A percentile compares a stretch with the other conserved stretches of the same genome.
phyloP scores from a whole-genome alignment of 164 flowering plant species.

The Kalanchoe fedtschenkoi region DNA sequence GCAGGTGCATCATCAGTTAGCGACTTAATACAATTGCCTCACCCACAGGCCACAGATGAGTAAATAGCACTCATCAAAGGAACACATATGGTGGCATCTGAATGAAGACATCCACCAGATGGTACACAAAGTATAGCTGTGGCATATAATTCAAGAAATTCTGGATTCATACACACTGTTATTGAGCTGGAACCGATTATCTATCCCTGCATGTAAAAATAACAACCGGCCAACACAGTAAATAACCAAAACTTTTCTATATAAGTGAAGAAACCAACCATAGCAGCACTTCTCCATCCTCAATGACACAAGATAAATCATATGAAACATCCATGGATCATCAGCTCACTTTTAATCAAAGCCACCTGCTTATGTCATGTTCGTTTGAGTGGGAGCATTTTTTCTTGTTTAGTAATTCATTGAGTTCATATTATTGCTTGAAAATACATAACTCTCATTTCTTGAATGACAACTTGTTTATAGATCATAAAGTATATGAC shows the following conservation, averaged over 20 bases:
- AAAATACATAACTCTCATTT: too few species aligned
- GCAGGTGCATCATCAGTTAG: too few species aligned
- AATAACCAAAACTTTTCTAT: neutral
- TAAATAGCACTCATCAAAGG: too few species aligned
- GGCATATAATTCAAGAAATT: constrained; percentile 83
- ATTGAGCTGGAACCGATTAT: constrained; percentile 36
- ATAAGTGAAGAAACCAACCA: neutral
- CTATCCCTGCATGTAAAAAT: constrained; percentile 40
- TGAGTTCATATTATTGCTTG: too few species aligned
- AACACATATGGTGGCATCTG: too few species aligned
- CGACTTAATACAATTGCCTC: too few species aligned
- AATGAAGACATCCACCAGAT: too few species aligned
- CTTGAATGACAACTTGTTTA: too few species aligned
- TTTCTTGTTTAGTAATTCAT: constrained; percentile 57
- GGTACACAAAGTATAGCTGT: constrained; percentile 76
- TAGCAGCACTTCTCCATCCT: neutral
- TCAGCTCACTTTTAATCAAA: constrained; percentile 60
- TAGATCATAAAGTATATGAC: too few species aligned
- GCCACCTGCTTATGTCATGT: too few species aligned
- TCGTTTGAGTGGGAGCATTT: constrained; percentile 33
- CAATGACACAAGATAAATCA: neutral
- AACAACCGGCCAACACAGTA: constrained; percentile 2
- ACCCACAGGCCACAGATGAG: too few species aligned
- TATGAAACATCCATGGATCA: neutral
- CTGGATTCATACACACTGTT: constrained; percentile 31